Evolutionary conservation across 805 yeast genomes (phyloP).

Genomic region (Pichia insulana): DNA sequence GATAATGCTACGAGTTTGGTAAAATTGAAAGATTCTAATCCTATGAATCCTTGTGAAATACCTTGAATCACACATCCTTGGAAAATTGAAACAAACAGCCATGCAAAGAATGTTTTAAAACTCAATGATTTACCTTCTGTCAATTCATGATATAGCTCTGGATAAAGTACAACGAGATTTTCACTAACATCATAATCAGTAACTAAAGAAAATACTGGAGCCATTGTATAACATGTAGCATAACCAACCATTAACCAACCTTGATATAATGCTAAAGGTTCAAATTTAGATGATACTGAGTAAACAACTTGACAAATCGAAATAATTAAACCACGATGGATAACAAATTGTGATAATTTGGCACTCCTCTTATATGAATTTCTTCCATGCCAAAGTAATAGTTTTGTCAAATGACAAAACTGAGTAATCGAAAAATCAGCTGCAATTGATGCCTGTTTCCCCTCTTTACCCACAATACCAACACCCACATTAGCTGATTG

Average conservation of each 20-base stretch:
- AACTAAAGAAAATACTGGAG: constrained; percentile 91
- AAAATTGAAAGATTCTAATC: constrained; percentile 47
- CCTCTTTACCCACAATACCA: constrained; percentile 98
- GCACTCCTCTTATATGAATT: constrained; percentile 95
- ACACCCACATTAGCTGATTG: constrained; percentile 99
- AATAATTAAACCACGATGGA: constrained; percentile 90
- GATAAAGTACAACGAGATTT: constrained; percentile 79
- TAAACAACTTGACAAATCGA: constrained; percentile 93
- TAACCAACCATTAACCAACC: constrained; percentile 99
- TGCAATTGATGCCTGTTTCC: constrained; percentile 92
- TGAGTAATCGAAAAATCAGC: constrained; percentile 94
- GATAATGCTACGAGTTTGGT: constrained; percentile 76
- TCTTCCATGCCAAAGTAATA: constrained; percentile 95
- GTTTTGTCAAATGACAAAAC: constrained; percentile 78
- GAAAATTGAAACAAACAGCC: constrained; percentile 84
- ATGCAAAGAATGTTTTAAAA: constrained; percentile 77
- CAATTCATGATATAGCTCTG: constrained; percentile 89
- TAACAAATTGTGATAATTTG: constrained; percentile 88
- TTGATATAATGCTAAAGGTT: constrained; percentile 88
- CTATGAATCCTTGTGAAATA: constrained; percentile 67
- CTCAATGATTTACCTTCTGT: constrained; percentile 83
- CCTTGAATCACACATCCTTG: constrained; percentile 87
- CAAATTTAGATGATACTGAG: constrained; percentile 78
- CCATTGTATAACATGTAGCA: constrained; percentile 96
- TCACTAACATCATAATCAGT: constrained; percentile 88